These are phyloP conservation scores for Spiraea crenata DNA, from an alignment of 331 rosid genomes.

Conservation along the genomic window DNA sequence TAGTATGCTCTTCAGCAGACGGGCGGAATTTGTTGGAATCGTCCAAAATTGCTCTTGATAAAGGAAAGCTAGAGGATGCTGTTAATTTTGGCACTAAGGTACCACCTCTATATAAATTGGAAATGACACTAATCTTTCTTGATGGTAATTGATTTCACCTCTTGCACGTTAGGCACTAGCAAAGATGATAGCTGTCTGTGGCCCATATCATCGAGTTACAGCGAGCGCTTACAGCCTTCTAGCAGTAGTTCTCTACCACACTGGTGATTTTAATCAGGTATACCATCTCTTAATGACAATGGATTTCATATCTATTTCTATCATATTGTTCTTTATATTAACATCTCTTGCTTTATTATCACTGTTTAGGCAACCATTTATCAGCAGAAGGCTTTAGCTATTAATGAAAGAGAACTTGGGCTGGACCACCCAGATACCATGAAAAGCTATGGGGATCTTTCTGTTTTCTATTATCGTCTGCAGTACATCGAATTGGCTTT, in stretches of 20 bases:
- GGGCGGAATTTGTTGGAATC: conserved; percentile 92
- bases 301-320: conserved; percentile 10
- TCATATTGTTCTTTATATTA: background rate
- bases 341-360: background rate
- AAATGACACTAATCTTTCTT: conserved; percentile 10
- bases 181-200: conserved; percentile 89
- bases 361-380: conserved; percentile 76
- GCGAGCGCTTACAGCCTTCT: conserved; percentile 97
- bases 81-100: conserved; percentile 95
- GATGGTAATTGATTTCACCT: conserved; percentile 19
- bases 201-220: conserved; percentile 91
- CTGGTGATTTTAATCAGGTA: conserved; percentile 97
- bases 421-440: conserved; percentile 97
- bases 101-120: conserved; percentile 7
- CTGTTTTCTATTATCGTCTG: conserved; percentile 92
- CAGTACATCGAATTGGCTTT: conserved; percentile 93
- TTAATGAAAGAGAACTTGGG: conserved; percentile 96
- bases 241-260: conserved; percentile 98
- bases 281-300: background rate
- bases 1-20: conserved; percentile 80
- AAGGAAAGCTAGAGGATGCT: conserved; percentile 97
- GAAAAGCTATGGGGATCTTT: conserved; percentile 99
- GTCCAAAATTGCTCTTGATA: conserved; percentile 91
- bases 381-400: conserved; percentile 93
- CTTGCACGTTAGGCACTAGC: conserved; percentile 58